These are phyloP conservation scores for Saccharomycopsis oosterbeekiorum DNA, from an alignment of 805 yeast genomes.

Conservation along the genomic window DNA sequence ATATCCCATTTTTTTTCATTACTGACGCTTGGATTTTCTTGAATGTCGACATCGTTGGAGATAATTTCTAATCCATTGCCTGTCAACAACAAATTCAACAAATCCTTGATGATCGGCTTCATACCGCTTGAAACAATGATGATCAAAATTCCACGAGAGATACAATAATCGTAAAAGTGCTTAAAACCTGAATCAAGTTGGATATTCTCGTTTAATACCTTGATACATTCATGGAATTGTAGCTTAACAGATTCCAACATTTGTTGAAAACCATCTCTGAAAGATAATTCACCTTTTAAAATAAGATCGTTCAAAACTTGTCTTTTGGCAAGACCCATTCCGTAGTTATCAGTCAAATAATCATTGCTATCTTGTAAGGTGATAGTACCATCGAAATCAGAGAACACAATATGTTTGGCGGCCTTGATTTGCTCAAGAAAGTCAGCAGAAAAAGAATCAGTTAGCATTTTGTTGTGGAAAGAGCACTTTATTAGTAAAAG, in stretches of 20 bases:
- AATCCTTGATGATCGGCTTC: conserved; percentile 80
- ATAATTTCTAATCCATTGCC: conserved; percentile 78
- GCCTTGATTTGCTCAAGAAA: conserved; percentile 7
- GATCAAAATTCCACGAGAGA: conserved; percentile 61
- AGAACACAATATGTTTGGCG: conserved; percentile 56
- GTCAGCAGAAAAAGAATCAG: conserved; percentile 1
- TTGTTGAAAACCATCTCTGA: conserved; percentile 72
- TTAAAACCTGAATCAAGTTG: conserved; percentile 86
- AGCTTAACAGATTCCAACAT: conserved; percentile 69
- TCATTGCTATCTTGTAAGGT: conserved; percentile 94
- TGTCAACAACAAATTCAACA: conserved; percentile 45
- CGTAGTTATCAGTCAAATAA: conserved; percentile 76
- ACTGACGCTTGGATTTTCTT: conserved; percentile 26
- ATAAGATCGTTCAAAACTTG: conserved; percentile 60
- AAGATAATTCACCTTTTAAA: conserved; percentile 53
- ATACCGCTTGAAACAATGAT: conserved; percentile 88
- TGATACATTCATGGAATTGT: conserved; percentile 78
- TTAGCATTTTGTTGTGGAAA: not conserved
- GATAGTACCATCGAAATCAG: conserved; percentile 98
- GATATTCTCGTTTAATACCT: conserved; percentile 52
- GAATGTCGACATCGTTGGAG: conserved; percentile 59
- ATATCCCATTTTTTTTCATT: conserved; percentile 69
- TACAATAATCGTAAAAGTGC: conserved; percentile 72
- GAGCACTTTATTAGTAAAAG: not conserved
- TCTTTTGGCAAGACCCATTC: conserved; percentile 70